Base-by-base conservation (phyloP, 345 rosid species). In the Turritis glabra region DNA sequence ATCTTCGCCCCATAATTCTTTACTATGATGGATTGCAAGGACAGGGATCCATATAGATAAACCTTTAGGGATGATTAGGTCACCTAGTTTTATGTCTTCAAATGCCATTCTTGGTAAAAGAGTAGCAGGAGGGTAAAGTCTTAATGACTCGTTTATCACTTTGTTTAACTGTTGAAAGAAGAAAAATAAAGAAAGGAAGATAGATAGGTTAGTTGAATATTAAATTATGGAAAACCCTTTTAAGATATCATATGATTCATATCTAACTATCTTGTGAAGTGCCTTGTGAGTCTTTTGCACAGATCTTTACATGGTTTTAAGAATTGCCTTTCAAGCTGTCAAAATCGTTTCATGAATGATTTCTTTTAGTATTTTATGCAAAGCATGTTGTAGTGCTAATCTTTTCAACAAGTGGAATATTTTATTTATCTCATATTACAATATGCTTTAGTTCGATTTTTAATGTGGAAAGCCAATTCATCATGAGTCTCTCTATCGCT, bases 31-130 rank as follows among this genome's bases (percentile, higher is more conserved):
- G 26, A 95, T 92, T 1, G 98, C 98, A 2, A 95, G 84, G 11
- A 90, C 92, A 9, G 99, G 99, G 47, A 95, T 89, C 99, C 99
- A 95, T 15, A 95, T 82, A 12, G 98, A 86, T 37, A 95, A 85
- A 2, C 99, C 99, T 80, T 90, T 92, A 0, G 99, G 98, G 58
- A 95, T 85, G 30, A 72, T 70, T 29, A 95, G 79, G 70, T 95
- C 96, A 0, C 98, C 97, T 0, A 95, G 81, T 72, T 84, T 86
- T 22, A 95, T 81, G 73, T 95, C 91, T 76, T 90, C 92, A 43
- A 95, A 92, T 2, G 98, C 97, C 93, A 90, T 90, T 65, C 99
- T 82, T 3, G 99, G 98, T 17, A 95, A 82, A 19, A 95, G 78
- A 1, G 94, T 84, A 0, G 97, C 99, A 6, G 99, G 98, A 7